A percentile compares a stretch with the other conserved stretches of the same genome.
These are phyloP conservation scores for Gastrolobium villosum DNA, from an alignment of 306 rosid species.

Conservation along the genomic window DNA sequence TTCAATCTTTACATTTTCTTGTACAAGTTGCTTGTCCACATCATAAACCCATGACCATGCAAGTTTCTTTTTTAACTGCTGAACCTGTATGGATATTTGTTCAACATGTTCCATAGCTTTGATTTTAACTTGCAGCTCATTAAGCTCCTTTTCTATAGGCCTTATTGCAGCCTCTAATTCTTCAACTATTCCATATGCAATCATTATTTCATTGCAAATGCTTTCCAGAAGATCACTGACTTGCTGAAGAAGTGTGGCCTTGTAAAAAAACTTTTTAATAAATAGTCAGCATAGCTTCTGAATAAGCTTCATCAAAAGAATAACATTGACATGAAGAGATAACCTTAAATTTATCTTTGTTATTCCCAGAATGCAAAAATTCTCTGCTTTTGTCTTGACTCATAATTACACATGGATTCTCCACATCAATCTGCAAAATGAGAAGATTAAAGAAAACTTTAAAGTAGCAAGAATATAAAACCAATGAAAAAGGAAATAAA, in stretches of 20 bases:
- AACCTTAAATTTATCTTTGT: constrained; percentile 94
- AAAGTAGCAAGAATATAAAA: constrained; percentile 28
- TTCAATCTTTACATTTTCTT: constrained; percentile 61
- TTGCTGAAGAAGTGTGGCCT: constrained; percentile 97
- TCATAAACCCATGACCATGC: constrained; percentile 98
- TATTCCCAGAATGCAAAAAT: constrained; percentile 91
- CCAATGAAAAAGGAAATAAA: background rate
- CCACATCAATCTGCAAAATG: constrained; percentile 86
- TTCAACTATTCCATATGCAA: constrained; percentile 63
- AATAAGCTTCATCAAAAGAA: constrained; percentile 34
- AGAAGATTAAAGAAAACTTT: constrained; percentile 21
- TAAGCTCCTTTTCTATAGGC: constrained; percentile 85
- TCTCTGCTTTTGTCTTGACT: constrained; percentile 96
- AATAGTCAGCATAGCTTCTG: constrained; percentile 57
- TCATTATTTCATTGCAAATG: constrained; percentile 60
- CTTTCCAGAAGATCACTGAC: constrained; percentile 84
- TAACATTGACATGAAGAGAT: constrained; percentile 40
- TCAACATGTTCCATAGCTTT: constrained; percentile 85
- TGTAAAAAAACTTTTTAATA: constrained; percentile 84
- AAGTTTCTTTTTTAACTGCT: constrained; percentile 84
- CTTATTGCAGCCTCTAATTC: constrained; percentile 78
- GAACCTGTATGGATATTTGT: constrained; percentile 72
- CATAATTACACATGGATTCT: constrained; percentile 96
- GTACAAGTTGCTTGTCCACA: constrained; percentile 71
- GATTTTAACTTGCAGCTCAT: constrained; percentile 78